Evolutionary conservation across 169 alveolate genomes (phyloP).

Genomic region (Eimeria necatrix): DNA sequence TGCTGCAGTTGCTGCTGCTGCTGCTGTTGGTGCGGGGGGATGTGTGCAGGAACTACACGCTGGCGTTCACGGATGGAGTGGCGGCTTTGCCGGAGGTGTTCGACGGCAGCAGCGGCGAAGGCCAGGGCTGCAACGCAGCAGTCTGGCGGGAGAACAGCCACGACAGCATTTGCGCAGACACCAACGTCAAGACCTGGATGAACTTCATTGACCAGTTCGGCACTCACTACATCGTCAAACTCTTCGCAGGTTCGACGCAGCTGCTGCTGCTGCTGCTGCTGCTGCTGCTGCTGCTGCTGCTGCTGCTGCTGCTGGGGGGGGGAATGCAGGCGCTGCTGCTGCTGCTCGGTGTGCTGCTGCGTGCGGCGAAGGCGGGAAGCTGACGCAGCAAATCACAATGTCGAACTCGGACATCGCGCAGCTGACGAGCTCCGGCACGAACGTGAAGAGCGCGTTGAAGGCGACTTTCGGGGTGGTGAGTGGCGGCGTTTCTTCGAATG

Average conservation of each 20-base stretch:
- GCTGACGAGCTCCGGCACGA: conserved; percentile 86
- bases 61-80: conserved; percentile 70
- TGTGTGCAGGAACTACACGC: conserved; percentile 52
- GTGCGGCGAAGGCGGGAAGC: conserved; percentile 88
- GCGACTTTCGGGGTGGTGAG: not conserved
- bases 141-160: conserved; percentile 60
- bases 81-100: conserved; percentile 13
- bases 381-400: conserved; percentile 88
- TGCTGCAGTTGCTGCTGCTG: no score
- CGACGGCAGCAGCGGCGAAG: conserved; percentile 31
- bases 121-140: conserved; percentile 9
- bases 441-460: conserved; percentile 85
- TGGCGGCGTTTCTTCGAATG: conserved; percentile 74
- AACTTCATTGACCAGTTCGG: conserved; percentile 70
- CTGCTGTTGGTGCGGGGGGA: no score
- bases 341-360: no score
- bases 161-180: not conserved
- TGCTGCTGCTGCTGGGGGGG: no score
- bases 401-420: conserved; percentile 84
- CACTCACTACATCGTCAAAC: conserved; percentile 61
- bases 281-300: not conserved
- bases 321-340: no score
- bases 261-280: not conserved
- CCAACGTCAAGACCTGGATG: conserved; percentile 49
- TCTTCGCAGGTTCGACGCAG: conserved; percentile 62